phyloP scores from a whole-genome alignment of 805 yeast genomes.

The Candida ponderosae region DNA sequence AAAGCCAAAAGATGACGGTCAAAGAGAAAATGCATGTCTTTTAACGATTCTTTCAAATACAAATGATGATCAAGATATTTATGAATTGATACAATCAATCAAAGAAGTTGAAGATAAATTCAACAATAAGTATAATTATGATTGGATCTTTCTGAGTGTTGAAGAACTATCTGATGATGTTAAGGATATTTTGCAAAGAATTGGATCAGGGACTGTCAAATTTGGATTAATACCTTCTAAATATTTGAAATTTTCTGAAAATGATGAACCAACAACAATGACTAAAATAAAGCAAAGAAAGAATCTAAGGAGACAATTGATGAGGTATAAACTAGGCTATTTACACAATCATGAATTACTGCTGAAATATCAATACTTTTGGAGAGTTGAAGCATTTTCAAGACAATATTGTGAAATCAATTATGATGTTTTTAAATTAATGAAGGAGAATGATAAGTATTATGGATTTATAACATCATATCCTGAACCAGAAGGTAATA shows the following conservation, averaged over 20 bases:
- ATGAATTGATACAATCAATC: constrained; percentile 44
- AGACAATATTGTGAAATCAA: constrained; percentile 50
- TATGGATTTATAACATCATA: constrained; percentile 61
- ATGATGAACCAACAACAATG: constrained; percentile 27
- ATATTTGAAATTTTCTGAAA: constrained; percentile 64
- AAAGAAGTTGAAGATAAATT: constrained; percentile 56
- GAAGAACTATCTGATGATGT: constrained; percentile 48
- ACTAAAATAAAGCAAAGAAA: constrained; percentile 44
- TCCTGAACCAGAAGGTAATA: constrained; percentile 48
- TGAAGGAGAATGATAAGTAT: constrained; percentile 42
- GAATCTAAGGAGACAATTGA: constrained; percentile 61
- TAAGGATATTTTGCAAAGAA: constrained; percentile 29
- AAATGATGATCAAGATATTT: constrained; percentile 56
- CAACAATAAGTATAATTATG: constrained; percentile 52
- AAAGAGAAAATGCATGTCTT: constrained; percentile 48
- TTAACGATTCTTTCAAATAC: constrained; percentile 65
- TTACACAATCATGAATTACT: constrained; percentile 53
- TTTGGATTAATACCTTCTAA: constrained; percentile 50
- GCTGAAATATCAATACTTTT: constrained; percentile 51
- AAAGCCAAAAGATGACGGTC: constrained; percentile 19
- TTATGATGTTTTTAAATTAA: constrained; percentile 52
- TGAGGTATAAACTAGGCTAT: constrained; percentile 35
- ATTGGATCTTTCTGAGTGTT: constrained; percentile 71
- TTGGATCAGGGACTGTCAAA: constrained; percentile 47
- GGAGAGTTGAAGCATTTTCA: constrained; percentile 69